A percentile compares a stretch with the other conserved stretches of the same genome.
These are phyloP conservation scores for Candida coquimbonensis DNA, from an alignment of 805 yeast genomes.

Conservation along the genomic window DNA sequence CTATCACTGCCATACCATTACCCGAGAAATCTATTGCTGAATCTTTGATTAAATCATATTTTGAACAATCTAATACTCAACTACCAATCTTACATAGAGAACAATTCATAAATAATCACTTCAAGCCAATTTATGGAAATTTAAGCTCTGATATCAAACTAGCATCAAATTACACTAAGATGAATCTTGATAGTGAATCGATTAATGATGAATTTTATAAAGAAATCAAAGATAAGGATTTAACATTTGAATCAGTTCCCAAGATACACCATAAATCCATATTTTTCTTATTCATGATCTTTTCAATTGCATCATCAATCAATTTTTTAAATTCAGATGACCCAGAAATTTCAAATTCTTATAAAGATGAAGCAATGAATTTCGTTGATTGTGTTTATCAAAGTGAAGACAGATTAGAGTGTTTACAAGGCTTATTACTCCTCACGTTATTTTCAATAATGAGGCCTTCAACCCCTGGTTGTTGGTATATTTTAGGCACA, in stretches of 20 bases:
- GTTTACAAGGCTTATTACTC: slow-evolving; percentile 64
- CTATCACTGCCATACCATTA: slow-evolving; percentile 33
- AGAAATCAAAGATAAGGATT: slow-evolving; percentile 1
- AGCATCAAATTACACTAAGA: slow-evolving; percentile 50
- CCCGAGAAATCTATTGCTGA: slow-evolving; percentile 72
- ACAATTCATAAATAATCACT: slow-evolving; percentile 56
- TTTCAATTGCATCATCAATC: slow-evolving; percentile 75
- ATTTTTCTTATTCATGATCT: slow-evolving; percentile 67
- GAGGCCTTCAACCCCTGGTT: slow-evolving; percentile 87
- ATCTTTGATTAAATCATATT: slow-evolving; percentile 53
- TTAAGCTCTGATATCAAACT: slow-evolving; percentile 46
- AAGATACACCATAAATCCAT: slow-evolving; percentile 42
- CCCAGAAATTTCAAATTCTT: slow-evolving; percentile 59
- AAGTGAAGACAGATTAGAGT: slow-evolving; percentile 57
- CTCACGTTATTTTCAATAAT: slow-evolving; percentile 68
- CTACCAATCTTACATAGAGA: slow-evolving; percentile 81
- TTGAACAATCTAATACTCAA: slow-evolving; percentile 77
- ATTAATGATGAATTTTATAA: slow-evolving; percentile 16
- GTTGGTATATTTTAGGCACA: slow-evolving; percentile 86
- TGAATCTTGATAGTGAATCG: slow-evolving; percentile 30
- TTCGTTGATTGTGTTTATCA: slow-evolving; percentile 51
- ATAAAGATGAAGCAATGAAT: slow-evolving; percentile 56
- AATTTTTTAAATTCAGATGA: slow-evolving; percentile 58
- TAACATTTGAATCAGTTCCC: slow-evolving; percentile 39
- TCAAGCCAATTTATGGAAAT: slow-evolving; percentile 75